Base-by-base conservation (phyloP, 2,329 filamentous ascomycete species). In the Aureobasidium mangrovei region DNA sequence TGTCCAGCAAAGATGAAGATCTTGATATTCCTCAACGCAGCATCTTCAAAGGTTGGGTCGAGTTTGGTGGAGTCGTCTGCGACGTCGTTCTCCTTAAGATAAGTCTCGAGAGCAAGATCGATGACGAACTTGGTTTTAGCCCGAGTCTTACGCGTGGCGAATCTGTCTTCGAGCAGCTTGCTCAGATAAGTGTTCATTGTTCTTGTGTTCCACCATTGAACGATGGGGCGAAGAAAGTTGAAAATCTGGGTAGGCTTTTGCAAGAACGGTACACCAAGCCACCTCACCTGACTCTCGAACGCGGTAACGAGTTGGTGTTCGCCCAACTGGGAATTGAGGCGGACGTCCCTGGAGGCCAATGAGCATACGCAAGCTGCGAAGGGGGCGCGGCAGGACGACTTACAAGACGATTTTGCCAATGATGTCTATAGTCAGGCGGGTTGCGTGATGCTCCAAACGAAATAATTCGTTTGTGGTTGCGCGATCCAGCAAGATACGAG, bases 1-100 rank as follows among this genome's bases (percentile, higher is more conserved):
- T 71, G 70, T 0, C 72, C 73, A 7, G 69, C 72, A 33, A 74
- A 68, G 24, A 75, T 60, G 54, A 75, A 68, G 1, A 68, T 67
- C 58, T 71, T 73, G 52, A 69, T 67, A 41, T 69, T 68, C 47
- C 58, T 60, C 36, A 72, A 61, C 1, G 67, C 67, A 9, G 64
- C 63, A 31, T 63, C 51, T 27, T 69, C 61, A 59, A 73, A 73
- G 4, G 63, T 60, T 1, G 62, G 54, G 48, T 73, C 69, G 9
- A 74, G 60, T 12, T 63, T 65, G 26, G 62, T 61, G 5, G 42
- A 24, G 2, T 52, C 44, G 57, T 9, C 63, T 60, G 48, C 54
- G 43, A 24, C 36, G n/a, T 43, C 59, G 38, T 64, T 57, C 64
- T 71, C 64, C 53, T 70, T 70, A 38, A 70, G 63, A 49, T 70